phyloP scores from a whole-genome alignment of 2,329 filamentous ascomycete genomes.

The Leptoxyphium fumago region DNA sequence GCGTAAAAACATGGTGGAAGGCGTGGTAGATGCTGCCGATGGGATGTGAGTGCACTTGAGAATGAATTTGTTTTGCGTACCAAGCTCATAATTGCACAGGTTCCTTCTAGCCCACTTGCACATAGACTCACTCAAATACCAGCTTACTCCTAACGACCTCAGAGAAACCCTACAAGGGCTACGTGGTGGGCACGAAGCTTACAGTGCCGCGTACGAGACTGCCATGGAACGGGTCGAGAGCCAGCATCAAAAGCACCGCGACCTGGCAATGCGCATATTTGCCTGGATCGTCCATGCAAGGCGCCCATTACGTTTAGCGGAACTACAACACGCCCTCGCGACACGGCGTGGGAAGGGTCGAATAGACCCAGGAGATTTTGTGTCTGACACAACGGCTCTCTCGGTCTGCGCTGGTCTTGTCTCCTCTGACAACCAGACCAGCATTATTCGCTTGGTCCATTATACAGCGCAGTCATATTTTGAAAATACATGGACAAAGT shows the following conservation, averaged over 20 bases:
- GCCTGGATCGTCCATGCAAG: slow-evolving; percentile 29
- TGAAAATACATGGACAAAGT: slow-evolving; percentile 12
- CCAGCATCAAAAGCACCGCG: slow-evolving; percentile 19
- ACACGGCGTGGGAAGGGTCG: slow-evolving; percentile 14
- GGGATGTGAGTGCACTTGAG: slow-evolving; percentile 12
- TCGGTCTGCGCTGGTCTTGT: slow-evolving; percentile 21
- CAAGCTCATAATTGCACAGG: slow-evolving; percentile 10
- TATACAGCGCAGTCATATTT: slow-evolving; percentile 19
- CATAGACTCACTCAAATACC: slow-evolving; percentile 20
- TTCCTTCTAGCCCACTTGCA: slow-evolving; percentile 28
- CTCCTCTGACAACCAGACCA: slow-evolving; percentile 15
- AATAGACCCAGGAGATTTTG: slow-evolving; percentile 10
- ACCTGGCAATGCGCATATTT: slow-evolving; percentile 26
- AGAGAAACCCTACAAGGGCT: slow-evolving; percentile 19
- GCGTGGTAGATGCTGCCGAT: slow-evolving; percentile 10
- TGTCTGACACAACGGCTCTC: slow-evolving; percentile 10
- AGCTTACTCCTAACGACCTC: slow-evolving; percentile 21
- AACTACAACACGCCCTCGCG: slow-evolving; percentile 31
- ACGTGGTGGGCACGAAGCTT: slow-evolving; percentile 15
- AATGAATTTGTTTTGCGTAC: not conserved
- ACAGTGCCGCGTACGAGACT: slow-evolving; percentile 27
- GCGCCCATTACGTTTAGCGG: slow-evolving; percentile 18
- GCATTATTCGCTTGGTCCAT: slow-evolving; percentile 16
- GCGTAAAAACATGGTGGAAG: slow-evolving; percentile 7
- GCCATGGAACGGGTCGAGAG: slow-evolving; percentile 30